Evolutionary conservation across 305 asterid species (phyloP).

Genomic region (Fraxinus xanthoxyloides): DNA sequence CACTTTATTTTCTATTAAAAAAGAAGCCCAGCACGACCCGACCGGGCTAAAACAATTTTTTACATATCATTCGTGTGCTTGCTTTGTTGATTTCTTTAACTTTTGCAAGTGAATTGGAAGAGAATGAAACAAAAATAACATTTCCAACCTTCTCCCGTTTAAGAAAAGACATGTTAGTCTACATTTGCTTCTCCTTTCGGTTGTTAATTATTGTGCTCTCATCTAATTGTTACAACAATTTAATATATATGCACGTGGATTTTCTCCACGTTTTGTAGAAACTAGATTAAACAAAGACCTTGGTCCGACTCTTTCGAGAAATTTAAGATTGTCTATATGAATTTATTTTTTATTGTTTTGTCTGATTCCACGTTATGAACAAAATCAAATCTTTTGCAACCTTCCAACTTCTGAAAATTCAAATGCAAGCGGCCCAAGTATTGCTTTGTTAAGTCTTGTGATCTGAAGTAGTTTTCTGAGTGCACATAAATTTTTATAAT

Average conservation of each 20-base stretch:
- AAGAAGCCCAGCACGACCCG: not conserved
- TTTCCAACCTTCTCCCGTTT: not conserved
- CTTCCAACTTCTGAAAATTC: not conserved
- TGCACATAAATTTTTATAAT: not conserved
- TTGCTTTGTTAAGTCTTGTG: not conserved
- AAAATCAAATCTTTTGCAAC: not conserved
- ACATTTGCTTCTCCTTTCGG: not conserved
- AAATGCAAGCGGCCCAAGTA: not conserved
- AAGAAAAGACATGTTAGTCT: not conserved
- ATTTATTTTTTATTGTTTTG: not conserved
- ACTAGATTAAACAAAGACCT: not conserved
- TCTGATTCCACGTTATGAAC: not conserved
- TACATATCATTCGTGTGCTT: not conserved
- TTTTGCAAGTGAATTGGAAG: not conserved
- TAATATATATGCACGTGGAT: not conserved
- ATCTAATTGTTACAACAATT: conserved; percentile 7
- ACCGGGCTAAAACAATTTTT: not conserved
- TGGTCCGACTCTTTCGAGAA: not conserved
- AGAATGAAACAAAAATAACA: not conserved
- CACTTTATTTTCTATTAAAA: not conserved
- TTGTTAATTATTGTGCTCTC: not conserved
- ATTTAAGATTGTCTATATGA: not conserved
- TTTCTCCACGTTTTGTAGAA: not conserved
- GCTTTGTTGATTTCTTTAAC: not conserved
- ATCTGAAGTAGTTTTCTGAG: not conserved